Evolutionary conservation across 306 rosid species (phyloP).

Genomic region (Argentina anserina): DNA sequence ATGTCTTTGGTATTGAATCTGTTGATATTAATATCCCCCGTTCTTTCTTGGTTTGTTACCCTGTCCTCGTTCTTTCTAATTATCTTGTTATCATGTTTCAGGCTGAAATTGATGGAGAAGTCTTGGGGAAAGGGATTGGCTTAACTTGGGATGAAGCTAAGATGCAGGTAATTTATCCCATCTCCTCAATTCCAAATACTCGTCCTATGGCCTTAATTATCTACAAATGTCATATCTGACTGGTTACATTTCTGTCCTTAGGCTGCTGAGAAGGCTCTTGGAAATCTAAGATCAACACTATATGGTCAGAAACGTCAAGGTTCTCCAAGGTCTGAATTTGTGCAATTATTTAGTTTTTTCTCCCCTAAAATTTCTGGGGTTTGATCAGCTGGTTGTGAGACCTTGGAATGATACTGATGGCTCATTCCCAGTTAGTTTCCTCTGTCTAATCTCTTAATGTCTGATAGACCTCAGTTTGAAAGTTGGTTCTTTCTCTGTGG

Average conservation of each 20-base stretch:
- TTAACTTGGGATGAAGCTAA: slow-evolving; percentile 90
- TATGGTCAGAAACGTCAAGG: slow-evolving; percentile 65
- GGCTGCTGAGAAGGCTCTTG: slow-evolving; percentile 94
- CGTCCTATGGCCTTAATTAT: slow-evolving; percentile 14
- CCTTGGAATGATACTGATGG: neutral
- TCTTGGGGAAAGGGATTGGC: slow-evolving; percentile 76
- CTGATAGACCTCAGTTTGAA: neutral
- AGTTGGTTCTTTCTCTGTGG: neutral
- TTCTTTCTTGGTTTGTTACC: neutral
- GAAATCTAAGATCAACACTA: slow-evolving; percentile 53
- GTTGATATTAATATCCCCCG: neutral
- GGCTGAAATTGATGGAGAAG: slow-evolving; percentile 88
- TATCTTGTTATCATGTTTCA: slow-evolving; percentile 20
- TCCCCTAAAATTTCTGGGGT: neutral
- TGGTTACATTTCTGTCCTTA: slow-evolving; percentile 29
- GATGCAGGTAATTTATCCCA: slow-evolving; percentile 52
- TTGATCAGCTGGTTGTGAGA: neutral
- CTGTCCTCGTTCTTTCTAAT: neutral
- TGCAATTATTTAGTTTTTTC: slow-evolving; percentile 2
- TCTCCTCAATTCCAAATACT: neutral
- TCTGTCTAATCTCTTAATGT: neutral
- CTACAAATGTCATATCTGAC: slow-evolving; percentile 17
- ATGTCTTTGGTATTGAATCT: neutral
- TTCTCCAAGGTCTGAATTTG: slow-evolving; percentile 67
- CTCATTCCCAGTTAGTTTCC: neutral